Base-by-base conservation (phyloP, 1,139 yeast genomes). In the Chernovozyma aurita region DNA sequence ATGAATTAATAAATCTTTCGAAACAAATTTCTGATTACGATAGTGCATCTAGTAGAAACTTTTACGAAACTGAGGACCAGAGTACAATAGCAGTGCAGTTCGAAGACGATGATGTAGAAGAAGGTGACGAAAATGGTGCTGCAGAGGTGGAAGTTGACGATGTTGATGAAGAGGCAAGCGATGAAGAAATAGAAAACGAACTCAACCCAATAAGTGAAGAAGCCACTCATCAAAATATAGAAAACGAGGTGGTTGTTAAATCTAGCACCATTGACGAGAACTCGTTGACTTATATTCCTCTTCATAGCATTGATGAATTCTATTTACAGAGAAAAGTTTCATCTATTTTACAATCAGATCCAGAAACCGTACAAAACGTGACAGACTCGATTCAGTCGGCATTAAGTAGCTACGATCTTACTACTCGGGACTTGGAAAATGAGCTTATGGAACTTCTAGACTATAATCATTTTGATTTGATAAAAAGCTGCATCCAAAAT, bases 1-100 rank as follows among this genome's bases (percentile, higher is more conserved):
- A 78, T 37, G 74, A 72, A 27, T 61, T 85, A 37, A 47, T 76
- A 20, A 68, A 69, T 16, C 57, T 83, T 34, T 62, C 77, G 4
- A 68, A 71, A 30, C 59, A 66, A 21, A 74, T 90, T 31, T 72
- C 81, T 1, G 95, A 82, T 47, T 78, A 70, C 45, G 64, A 61
- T 1, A 38, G 44, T 1, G 44, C 53, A 18, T 47, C 42, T 14
- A 54, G 44, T 5, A 63, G 63, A 15, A 65, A 53, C 3, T 54
- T 47, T 15, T 54, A 52, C 0, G 57, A 45, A 2, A 55, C 52
- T 7, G 52, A 46, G 16, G 40, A 36, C 18, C 41, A 37, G 4
- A 53, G 49, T 14, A 50, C 45, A 3, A 59, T 48, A 17, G 60
- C 62, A 1, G 52, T 60, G 21, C 52, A 48, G 1, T 49, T 59